These are phyloP conservation scores for Periconia sp. DNA, from an alignment of 2,329 filamentous ascomycete genomes.

Conservation along the genomic window DNA sequence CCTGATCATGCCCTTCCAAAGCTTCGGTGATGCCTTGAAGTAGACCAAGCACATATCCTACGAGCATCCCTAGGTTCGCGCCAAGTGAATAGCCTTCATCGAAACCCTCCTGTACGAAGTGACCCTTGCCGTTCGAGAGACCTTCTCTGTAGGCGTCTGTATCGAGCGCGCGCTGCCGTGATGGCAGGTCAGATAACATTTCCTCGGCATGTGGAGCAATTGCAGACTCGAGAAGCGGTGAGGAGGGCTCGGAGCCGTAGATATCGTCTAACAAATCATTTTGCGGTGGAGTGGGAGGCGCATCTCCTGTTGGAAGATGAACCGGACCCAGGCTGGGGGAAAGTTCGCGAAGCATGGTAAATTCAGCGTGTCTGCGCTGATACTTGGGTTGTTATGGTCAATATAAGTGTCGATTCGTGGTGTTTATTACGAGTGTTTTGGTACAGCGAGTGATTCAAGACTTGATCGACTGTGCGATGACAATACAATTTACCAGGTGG, in stretches of 20 bases:
- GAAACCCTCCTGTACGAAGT: constrained; percentile 81
- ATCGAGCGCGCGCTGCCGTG: constrained; percentile 73
- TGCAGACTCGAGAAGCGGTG: constrained; percentile 28
- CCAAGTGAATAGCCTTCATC: constrained; percentile 88
- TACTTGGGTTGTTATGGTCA: too few species aligned
- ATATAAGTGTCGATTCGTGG: too few species aligned
- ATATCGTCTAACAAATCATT: constrained; percentile 48
- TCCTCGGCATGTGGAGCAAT: constrained; percentile 28
- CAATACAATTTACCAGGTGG: too few species aligned
- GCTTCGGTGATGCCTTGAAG: constrained; percentile 70
- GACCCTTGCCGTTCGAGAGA: constrained; percentile 72
- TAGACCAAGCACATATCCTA: constrained; percentile 74
- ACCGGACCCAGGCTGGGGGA: constrained; percentile 29
- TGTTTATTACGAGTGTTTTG: too few species aligned
- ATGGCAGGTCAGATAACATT: constrained; percentile 69
- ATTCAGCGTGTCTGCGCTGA: background rate
- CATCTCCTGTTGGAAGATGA: constrained; percentile 30
- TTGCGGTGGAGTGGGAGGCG: constrained; percentile 36
- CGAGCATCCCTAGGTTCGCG: constrained; percentile 73
- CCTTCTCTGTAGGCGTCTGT: constrained; percentile 92
- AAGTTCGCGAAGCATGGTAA: constrained; percentile 18
- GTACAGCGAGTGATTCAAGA: too few species aligned
- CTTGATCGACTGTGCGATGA: too few species aligned
- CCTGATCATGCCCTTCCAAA: constrained; percentile 33
- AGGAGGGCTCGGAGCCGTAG: constrained; percentile 48